Conservation (phyloP, 306 rosid genomes). For the Cercis canadensis region DNA sequence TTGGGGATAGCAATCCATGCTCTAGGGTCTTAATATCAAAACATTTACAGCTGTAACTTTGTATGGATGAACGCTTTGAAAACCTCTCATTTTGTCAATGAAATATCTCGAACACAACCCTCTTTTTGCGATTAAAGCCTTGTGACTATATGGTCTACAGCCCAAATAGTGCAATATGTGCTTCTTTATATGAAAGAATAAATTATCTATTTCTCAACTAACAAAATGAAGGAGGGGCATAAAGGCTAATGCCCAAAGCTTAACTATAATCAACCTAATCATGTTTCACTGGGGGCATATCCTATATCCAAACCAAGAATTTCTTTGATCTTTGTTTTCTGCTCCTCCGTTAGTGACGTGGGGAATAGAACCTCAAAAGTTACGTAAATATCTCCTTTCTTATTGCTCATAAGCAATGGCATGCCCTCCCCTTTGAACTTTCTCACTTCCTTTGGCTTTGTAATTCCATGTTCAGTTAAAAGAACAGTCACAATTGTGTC, state of each 20-base stretch:
- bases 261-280: conserved; percentile 38
- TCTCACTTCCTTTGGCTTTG: conserved; percentile 88
- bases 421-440: conserved; percentile 97
- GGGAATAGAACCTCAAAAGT: conserved; percentile 91
- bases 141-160: too few relatives aligned
- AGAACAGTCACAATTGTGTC: conserved; percentile 22
- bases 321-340: conserved; percentile 71
- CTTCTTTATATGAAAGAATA: conserved; percentile 31
- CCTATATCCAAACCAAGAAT: conserved; percentile 69
- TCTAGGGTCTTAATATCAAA: too few relatives aligned
- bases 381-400: conserved; percentile 88
- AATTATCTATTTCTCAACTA: conserved; percentile 36
- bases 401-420: conserved; percentile 88
- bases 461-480: conserved; percentile 66
- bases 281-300: conserved; percentile 27
- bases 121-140: too few relatives aligned
- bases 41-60: too few relatives aligned
- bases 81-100: too few relatives aligned
- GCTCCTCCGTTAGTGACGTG: conserved; percentile 77
- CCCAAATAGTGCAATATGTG: too few relatives aligned
- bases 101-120: too few relatives aligned
- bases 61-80: too few relatives aligned
- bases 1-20: too few relatives aligned
- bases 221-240: not conserved
- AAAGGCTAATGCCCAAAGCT: conserved; percentile 32